Conservation (phyloP, 306 rosid genomes). For the Prunus fruticosa region DNA sequence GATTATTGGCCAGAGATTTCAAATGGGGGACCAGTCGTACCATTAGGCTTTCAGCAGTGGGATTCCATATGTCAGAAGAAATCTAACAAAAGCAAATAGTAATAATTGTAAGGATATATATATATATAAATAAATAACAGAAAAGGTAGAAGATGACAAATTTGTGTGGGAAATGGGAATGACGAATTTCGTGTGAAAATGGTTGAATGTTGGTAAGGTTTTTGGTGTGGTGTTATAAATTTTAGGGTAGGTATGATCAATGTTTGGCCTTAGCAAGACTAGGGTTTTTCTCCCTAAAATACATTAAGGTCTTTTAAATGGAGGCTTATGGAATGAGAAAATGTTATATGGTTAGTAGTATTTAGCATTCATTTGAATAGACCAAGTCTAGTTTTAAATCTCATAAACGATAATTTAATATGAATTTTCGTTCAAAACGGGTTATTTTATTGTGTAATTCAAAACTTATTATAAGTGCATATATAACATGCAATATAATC, state of each 20-base stretch:
- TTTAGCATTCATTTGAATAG: too few species aligned
- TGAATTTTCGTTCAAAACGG: too few species aligned
- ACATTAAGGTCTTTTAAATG: not conserved
- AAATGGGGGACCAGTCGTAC: slow-evolving; percentile 19
- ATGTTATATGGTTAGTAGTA: too few species aligned
- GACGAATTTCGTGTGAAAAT: not conserved
- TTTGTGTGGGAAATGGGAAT: not conserved
- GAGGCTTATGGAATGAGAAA: too few species aligned
- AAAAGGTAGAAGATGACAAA: not conserved
- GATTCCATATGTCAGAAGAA: slow-evolving; percentile 30
- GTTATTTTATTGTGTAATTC: too few species aligned
- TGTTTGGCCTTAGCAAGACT: not conserved
- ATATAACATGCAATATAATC: too few species aligned
- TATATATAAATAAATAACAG: not conserved
- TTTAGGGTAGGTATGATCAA: not conserved
- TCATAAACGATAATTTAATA: too few species aligned
- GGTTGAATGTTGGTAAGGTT: not conserved
- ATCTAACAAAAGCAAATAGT: not conserved
- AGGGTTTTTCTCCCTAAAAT: not conserved
- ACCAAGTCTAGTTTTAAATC: too few species aligned
- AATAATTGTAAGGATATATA: not conserved
- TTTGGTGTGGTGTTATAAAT: not conserved
- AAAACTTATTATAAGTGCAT: too few species aligned
- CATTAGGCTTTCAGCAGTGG: slow-evolving; percentile 11
- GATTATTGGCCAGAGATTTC: slow-evolving; percentile 3